phyloP scores from a whole-genome alignment of 148 eudicot species.

The Vaccinium corymbosum region DNA sequence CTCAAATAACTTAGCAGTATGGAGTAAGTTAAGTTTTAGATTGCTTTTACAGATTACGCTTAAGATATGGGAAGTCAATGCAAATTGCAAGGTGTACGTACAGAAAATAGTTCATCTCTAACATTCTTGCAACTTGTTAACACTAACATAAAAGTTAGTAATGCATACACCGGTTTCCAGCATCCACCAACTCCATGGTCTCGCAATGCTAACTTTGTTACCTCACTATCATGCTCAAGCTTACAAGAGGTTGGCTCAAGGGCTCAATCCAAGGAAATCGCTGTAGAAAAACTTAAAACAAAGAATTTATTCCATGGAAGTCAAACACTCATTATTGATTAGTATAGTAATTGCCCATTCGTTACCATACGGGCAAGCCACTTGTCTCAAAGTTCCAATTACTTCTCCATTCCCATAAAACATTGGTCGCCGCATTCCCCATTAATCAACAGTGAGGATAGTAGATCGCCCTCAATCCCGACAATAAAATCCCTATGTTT shows the following conservation, averaged over 20 bases:
- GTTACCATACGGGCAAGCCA: no score
- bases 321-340: background rate
- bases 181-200: background rate
- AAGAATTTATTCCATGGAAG: background rate
- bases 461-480: background rate
- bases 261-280: background rate
- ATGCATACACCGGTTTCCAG: background rate
- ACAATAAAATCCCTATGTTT: background rate
- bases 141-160: background rate
- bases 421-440: background rate
- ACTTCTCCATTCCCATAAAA: no score
- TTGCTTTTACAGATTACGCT: background rate
- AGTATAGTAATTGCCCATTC: no score
- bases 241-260: background rate
- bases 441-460: background rate
- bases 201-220: background rate
- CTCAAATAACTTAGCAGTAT: background rate
- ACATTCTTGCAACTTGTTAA: background rate
- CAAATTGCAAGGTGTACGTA: background rate
- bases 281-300: no score
- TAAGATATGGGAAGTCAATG: background rate
- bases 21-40: background rate
- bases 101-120: background rate
- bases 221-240: background rate
- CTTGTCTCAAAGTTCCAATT: no score